Base-by-base conservation (phyloP, 306 rosid species). In the Herpetospermum pedunculosum region DNA sequence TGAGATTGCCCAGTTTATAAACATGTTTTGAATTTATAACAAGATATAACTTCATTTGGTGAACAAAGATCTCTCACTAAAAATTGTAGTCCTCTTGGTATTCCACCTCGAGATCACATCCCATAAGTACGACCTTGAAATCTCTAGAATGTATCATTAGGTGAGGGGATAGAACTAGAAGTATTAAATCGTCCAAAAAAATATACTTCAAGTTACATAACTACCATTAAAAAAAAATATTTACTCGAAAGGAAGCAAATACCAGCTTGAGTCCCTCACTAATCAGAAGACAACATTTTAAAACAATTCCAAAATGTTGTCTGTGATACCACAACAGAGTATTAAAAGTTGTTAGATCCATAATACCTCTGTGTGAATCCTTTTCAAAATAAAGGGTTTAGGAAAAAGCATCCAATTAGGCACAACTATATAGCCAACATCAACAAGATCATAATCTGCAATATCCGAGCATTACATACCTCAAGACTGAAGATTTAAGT, bases 361-460 rank as follows among this genome's bases (percentile, higher is more conserved):
- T 69, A 48, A 76, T 81, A 95, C 99, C 97, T 95, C 97, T 0
- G 90, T 77, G 69, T 95, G 87, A 80, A 88, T 87, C 85, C 86
- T 95, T 86, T 79, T 95, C 80, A 91, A 84, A 63, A 95, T 88
- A 80, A 95, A 95, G 81, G 99, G 99, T 77, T 95, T 95, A 41
- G 99, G 99, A 84, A 95, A 91, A 78, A 95, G 99, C 99, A 95
- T 95, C 99, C 99, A 95, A n/a, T n/a, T n/a, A 15, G 99, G 99
- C 83, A 92, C 96, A 77, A 95, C 65, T 82, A 95, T n/a, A n/a
- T 1, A 67, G 99, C 97, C 87, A 91, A 82, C 62, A 91, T 88
- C 89, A 95, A 86, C 82, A 95, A 82, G 77, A 88, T n/a, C n/a
- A n/a, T 72, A 76, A 95, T 88, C 99, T 95, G 99, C 96, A 83